A percentile compares a stretch with the other conserved stretches of the same genome.
Evolutionary conservation across 306 rosid species (phyloP).

Genomic region (Morella rubra): DNA sequence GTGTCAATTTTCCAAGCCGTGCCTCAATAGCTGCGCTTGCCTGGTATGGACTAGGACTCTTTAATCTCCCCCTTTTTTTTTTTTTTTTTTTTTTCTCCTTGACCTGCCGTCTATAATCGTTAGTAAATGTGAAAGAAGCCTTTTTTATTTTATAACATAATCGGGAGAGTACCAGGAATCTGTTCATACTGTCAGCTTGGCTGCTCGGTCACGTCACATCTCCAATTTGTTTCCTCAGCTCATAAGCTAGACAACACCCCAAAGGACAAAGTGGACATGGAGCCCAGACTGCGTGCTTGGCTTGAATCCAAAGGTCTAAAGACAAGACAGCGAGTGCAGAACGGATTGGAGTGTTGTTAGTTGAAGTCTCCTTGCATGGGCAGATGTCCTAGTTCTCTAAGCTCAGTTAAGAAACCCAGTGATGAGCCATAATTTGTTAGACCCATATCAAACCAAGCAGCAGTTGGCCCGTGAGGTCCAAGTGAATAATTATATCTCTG

Average conservation of each 20-base stretch:
- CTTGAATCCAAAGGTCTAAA: conserved; percentile 85
- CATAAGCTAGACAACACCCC: conserved; percentile 74
- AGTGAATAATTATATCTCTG: no score
- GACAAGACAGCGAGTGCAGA: conserved; percentile 64
- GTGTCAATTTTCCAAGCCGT: conserved; percentile 61
- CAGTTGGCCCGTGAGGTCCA: no score
- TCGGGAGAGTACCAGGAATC: conserved; percentile 93
- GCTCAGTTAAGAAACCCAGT: conserved; percentile 53
- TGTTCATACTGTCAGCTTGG: conserved; percentile 87
- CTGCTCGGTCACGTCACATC: conserved; percentile 84
- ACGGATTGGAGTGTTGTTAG: conserved; percentile 37
- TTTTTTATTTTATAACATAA: conserved; percentile 47
- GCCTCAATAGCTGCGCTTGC: conserved; percentile 92
- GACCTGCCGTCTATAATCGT: background rate
- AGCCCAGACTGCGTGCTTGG: conserved; percentile 83
- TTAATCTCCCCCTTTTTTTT: no score
- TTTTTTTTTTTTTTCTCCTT: conserved; percentile 7
- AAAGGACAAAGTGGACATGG: conserved; percentile 73
- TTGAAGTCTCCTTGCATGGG: conserved; percentile 56
- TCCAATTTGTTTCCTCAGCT: conserved; percentile 63
- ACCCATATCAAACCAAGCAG: no score
- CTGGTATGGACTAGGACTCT: conserved; percentile 55
- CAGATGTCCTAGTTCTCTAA: conserved; percentile 52
- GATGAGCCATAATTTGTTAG: no score
- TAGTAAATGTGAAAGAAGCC: background rate